Percentiles rank a stretch among this genome's conserved stretches.
phyloP scores from a whole-genome alignment of 1,139 yeast genomes.

The Kodamaea alishanica region DNA sequence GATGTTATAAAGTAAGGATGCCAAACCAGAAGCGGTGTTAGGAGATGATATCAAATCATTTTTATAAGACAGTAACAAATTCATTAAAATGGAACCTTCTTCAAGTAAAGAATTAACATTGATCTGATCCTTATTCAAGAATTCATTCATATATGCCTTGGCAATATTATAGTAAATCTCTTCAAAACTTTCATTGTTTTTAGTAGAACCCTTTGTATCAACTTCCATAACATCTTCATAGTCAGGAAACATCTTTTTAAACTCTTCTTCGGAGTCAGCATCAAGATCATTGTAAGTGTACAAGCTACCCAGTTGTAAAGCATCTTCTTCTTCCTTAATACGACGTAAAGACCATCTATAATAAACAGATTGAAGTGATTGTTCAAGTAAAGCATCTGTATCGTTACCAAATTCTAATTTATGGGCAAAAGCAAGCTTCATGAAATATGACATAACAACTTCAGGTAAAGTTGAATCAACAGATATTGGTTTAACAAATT shows the following conservation, averaged over 20 bases:
- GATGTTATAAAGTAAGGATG: conserved; percentile 42
- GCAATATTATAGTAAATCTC: conserved; percentile 31
- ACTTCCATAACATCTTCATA: conserved; percentile 62
- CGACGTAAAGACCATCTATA: conserved; percentile 78
- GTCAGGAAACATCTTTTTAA: conserved; percentile 77
- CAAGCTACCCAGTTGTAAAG: conserved; percentile 55
- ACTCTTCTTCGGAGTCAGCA: conserved; percentile 69
- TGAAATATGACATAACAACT: conserved; percentile 35
- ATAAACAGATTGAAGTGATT: conserved; percentile 56
- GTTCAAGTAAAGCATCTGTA: conserved; percentile 25
- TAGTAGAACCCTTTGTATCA: conserved; percentile 14
- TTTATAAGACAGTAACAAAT: conserved; percentile 18
- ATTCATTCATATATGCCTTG: conserved; percentile 27
- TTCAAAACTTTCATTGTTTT: conserved; percentile 22
- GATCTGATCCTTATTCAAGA: conserved; percentile 14
- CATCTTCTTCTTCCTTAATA: conserved; percentile 61
- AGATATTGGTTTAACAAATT: conserved; percentile 39
- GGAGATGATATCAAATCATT: conserved; percentile 20
- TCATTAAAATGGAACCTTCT: conserved; percentile 41
- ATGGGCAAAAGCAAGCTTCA: conserved; percentile 34
- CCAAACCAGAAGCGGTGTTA: conserved; percentile 34
- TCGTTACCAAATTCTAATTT: conserved; percentile 12
- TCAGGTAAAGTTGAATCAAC: conserved; percentile 50
- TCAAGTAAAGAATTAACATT: conserved; percentile 29
- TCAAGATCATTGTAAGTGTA: conserved; percentile 62